Evolutionary conservation across 108 stramenopile genomes (phyloP), one percentile per base, ranked within the genome.

Genomic region (Fragilariopsis cylindrus): DNA sequence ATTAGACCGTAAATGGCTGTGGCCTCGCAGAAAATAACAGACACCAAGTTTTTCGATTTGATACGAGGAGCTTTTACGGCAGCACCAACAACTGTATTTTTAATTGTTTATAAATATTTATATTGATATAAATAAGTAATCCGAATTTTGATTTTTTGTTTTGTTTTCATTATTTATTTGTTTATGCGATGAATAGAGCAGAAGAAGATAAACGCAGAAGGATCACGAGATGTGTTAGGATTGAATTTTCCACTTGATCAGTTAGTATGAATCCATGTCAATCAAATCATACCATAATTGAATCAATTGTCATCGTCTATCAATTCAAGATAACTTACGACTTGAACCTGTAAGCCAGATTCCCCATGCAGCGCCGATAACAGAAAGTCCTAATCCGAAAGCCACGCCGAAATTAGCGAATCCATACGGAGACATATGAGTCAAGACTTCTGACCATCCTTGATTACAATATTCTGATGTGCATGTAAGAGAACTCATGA

Each of bases 1-100:
- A 99, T 99, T 53, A 99, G 97, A 42, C 99, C 99, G 81, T 98
- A 99, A 67, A 99, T 99, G 45, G 99, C 99, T 11, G 98, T 98
- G 13, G 99, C 99, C 78, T 99, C 99, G 81, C 99, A 99, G 86
- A 99, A 99, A 88, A 99, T 99, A 48, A 99, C 97, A 76, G 90
- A 92, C 60, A 99, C 97, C 79, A 99, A 88, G 86, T 99, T 99
- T 76, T 99, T 99, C 43, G 90, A 91, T 79, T 95, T 80, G 78
- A 99, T 99, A 49, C 99, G 94, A 16, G 99, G 99, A 21, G 99
- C 96, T 84, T 98, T 99, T 52, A 99, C 92, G 40, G 99, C 97
- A 11, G 99, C 99, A 49, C 98, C 98, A 55, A 99, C 97, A 41
- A 99, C 88, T 57, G 74, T 60, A 64, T 9, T 52, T 9, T 52